These are phyloP conservation scores for Solanum pimpinellifolium DNA, from an alignment of 257 asterid genomes.

Conservation along the genomic window DNA sequence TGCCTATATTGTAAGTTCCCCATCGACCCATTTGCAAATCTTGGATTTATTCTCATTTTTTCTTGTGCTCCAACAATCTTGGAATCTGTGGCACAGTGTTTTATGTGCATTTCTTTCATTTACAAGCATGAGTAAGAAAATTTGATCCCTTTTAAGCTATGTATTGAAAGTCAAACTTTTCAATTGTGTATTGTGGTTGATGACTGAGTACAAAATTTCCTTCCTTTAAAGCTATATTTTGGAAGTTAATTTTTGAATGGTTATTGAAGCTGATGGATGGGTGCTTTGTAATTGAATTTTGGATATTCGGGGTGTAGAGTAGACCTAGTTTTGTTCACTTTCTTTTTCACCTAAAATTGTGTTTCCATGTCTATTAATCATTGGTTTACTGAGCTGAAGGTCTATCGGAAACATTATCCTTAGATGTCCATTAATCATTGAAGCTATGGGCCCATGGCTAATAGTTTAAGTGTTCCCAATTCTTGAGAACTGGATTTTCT, in stretches of 20 bases:
- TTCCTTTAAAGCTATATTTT: not conserved
- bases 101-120: not conserved
- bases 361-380: not conserved
- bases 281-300: not conserved
- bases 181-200: not conserved
- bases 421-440: not conserved
- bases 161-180: not conserved
- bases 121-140: not conserved
- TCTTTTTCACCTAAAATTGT: not conserved
- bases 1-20: not conserved
- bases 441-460: not conserved
- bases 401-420: not conserved
- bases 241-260: not conserved
- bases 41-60: not conserved
- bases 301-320: not conserved
- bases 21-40: not conserved
- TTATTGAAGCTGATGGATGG: not conserved
- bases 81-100: not conserved
- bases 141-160: not conserved
- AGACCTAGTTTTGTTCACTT: not conserved
- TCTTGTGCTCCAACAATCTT: not conserved
- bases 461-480: not conserved
- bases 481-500: not conserved
- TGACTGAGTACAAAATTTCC: not conserved
- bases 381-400: not conserved